Evolutionary conservation across 371 early-diverging fungal species (phyloP).

Genomic region (Umbelopsis sp.): DNA sequence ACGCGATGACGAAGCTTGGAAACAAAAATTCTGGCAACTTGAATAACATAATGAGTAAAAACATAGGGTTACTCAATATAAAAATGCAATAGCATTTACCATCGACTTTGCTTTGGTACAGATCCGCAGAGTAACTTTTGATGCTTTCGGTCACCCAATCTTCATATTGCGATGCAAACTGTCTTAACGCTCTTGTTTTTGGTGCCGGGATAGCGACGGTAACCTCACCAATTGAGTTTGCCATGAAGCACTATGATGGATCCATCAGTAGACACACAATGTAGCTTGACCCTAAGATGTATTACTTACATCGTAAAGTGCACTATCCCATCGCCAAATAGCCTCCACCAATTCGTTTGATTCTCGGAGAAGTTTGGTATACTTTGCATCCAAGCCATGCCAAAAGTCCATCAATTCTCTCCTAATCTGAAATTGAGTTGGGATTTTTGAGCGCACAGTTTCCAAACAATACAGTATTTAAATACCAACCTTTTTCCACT

Average conservation of each 20-base stretch:
- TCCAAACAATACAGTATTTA: too few relatives aligned
- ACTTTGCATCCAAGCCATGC: slow-evolving; percentile 1
- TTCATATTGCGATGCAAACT: slow-evolving; percentile 47
- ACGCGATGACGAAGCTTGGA: slow-evolving; percentile 58
- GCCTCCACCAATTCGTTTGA: slow-evolving; percentile 38
- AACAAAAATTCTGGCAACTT: slow-evolving; percentile 57
- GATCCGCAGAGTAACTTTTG: slow-evolving; percentile 31
- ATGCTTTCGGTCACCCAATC: slow-evolving; percentile 34
- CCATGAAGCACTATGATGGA: slow-evolving; percentile 42
- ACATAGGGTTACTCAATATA: background rate
- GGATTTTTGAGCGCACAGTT: background rate
- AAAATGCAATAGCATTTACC: slow-evolving; percentile 25
- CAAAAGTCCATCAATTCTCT: slow-evolving; percentile 11
- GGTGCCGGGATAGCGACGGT: slow-evolving; percentile 35
- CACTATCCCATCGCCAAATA: slow-evolving; percentile 60
- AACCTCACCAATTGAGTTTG: slow-evolving; percentile 40
- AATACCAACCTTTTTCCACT: background rate
- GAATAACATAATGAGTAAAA: background rate
- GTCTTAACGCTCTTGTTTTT: slow-evolving; percentile 36
- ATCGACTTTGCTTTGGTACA: slow-evolving; percentile 38
- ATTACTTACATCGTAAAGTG: slow-evolving; percentile 51
- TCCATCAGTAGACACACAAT: background rate
- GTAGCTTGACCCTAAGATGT: slow-evolving; percentile 1
- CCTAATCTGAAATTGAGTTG: background rate
- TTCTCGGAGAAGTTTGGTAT: background rate